A percentile compares a stretch with the other conserved stretches of the same genome.
phyloP scores from a whole-genome alignment of 495 filamentous ascomycete genomes.

The Tuber umbilicatum region DNA sequence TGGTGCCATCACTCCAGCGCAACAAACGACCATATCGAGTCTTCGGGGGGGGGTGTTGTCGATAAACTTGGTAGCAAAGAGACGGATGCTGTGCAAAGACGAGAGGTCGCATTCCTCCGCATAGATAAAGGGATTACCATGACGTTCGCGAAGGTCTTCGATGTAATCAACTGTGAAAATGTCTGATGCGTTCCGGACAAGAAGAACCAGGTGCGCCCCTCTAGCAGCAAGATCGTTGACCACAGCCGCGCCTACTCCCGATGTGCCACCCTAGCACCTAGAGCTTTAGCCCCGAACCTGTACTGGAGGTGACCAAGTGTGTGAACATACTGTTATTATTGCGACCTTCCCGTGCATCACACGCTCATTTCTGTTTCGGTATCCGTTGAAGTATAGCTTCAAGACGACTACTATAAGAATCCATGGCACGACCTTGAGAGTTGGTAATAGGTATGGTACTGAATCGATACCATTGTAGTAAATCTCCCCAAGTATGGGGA shows the following conservation, averaged over 20 bases:
- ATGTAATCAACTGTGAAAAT: constrained; percentile 88
- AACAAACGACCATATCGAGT: constrained; percentile 89
- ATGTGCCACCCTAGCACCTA: constrained; percentile 68
- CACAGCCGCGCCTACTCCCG: constrained; percentile 77
- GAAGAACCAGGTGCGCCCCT: constrained; percentile 84
- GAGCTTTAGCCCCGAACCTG: constrained; percentile 24
- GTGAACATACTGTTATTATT: constrained; percentile 67
- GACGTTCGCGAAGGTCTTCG: constrained; percentile 70
- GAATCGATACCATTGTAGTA: constrained; percentile 58
- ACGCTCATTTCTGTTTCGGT: constrained; percentile 67
- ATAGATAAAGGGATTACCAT: constrained; percentile 84
- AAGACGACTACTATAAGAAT: constrained; percentile 56
- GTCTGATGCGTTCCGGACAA: constrained; percentile 75
- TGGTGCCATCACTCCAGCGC: constrained; percentile 67
- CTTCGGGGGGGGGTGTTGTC: constrained; percentile 87
- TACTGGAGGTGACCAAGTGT: neutral
- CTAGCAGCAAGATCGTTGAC: constrained; percentile 66
- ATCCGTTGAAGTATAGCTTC: constrained; percentile 74
- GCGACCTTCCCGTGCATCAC: constrained; percentile 87
- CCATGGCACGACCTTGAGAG: constrained; percentile 56
- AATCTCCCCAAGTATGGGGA: constrained; percentile 61
- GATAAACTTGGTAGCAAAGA: constrained; percentile 98
- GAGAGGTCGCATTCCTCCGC: constrained; percentile 89
- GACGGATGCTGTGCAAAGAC: constrained; percentile 76
- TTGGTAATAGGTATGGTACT: constrained; percentile 58